Base-by-base conservation (phyloP, 768 basidiomycete genomes). In the Daedaleopsis sinensis region DNA sequence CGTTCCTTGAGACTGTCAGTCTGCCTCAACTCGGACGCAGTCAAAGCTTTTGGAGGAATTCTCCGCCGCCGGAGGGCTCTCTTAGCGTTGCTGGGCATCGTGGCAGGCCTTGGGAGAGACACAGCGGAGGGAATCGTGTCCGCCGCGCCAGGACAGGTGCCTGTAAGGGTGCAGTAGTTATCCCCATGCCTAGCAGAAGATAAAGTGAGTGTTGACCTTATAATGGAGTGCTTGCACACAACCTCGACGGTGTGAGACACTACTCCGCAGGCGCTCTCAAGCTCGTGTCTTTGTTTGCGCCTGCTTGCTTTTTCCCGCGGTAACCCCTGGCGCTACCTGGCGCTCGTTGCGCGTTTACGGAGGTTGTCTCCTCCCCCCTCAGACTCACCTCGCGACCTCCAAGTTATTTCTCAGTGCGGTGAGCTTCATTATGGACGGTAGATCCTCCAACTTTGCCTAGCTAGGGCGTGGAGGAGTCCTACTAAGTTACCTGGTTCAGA, bases 201-300 rank as follows among this genome's bases (percentile, higher is more conserved):
- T 53, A 53, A 35, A 53, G 52, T 53, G 52, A 21, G 51, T 35
- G 24, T 37, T 52, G 32, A 37, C 51, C 51, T 11, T 52, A 52
- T 35, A 52, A 18, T 18, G 51, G 27, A 52, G 35, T 6, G n/a
- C 36, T 52, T 38, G 27, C 35, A 18, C 51, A 52, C 27, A 36
- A 11, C 21, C 51, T 16, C 37, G 24, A 27, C 18, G 35, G 32
- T 36, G 51, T 52, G 51, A 35, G 51, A 52, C 21, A 18, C 13
- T 32, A 36, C 10, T 48, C n/a, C 47, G 19, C 36, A 35, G 51
- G 16, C 32, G 51, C 51, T 52, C 51, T 19, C 51, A 36, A 38
- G 37, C 51, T 52, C 37, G 32, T 52, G 51, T 32, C 51, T 36
- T 38, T 52, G 32, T 35, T 52, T 52, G 47, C 19, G 47, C 19